These are phyloP conservation scores for Hypoxylon sp. DNA, from an alignment of 2,329 filamentous ascomycete genomes.

Conservation along the genomic window DNA sequence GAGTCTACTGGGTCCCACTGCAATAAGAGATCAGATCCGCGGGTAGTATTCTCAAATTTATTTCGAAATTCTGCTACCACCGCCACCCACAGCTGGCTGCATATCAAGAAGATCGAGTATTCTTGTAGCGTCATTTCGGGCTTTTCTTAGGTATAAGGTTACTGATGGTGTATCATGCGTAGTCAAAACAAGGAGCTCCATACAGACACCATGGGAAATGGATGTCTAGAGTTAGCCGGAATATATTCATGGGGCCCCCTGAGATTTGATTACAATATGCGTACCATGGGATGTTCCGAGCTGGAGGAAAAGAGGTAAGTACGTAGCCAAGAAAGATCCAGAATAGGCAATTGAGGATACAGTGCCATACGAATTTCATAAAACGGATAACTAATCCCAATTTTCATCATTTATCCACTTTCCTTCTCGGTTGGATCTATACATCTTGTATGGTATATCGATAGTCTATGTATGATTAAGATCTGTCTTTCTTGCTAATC, in stretches of 20 bases:
- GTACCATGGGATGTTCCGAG: not conserved
- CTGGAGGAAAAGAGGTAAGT: not conserved
- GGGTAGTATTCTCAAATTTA: conserved; percentile 38
- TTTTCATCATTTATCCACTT: not conserved
- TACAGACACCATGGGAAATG: not conserved
- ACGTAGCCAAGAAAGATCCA: conserved; percentile 11
- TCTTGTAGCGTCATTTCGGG: conserved; percentile 13
- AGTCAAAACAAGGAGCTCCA: not conserved
- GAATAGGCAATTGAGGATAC: conserved; percentile 31
- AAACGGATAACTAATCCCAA: not conserved
- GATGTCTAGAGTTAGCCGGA: not conserved
- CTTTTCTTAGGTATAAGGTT: not conserved
- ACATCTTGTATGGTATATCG: not conserved
- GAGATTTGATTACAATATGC: not conserved
- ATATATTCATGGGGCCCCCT: conserved; percentile 6
- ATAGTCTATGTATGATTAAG: not conserved
- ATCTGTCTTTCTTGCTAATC: not conserved
- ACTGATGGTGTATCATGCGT: not conserved
- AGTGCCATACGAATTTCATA: conserved; percentile 5
- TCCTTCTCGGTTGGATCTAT: not conserved
- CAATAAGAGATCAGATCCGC: conserved; percentile 43
- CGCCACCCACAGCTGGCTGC: conserved; percentile 15
- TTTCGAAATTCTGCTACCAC: conserved; percentile 31
- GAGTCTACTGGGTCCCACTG: conserved; percentile 41
- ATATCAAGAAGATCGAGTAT: not conserved